Conservation (phyloP, 2,329 filamentous ascomycete genomes). For the Trichoderma sp. region DNA sequence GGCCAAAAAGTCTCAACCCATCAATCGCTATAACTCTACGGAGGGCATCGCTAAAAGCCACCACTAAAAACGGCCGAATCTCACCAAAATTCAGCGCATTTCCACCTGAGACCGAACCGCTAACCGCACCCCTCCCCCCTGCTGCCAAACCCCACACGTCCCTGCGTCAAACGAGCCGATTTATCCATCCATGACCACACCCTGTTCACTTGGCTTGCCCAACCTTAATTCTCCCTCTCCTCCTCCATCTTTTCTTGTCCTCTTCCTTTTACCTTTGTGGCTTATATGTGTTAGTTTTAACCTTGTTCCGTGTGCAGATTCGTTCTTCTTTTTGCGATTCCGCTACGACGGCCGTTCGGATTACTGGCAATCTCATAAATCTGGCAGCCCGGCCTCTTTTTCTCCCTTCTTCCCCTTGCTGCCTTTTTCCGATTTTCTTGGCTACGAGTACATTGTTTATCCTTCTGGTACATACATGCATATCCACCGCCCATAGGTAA, state of each 20-base stretch:
- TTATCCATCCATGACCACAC: conserved; percentile 23
- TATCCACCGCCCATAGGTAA: conserved; percentile 24
- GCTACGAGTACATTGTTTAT: background rate
- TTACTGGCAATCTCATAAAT: background rate
- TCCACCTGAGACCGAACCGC: conserved; percentile 12
- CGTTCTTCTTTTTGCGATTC: background rate
- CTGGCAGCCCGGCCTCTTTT: background rate
- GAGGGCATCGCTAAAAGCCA: background rate
- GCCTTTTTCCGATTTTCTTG: background rate
- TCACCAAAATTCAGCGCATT: background rate
- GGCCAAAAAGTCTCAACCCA: background rate
- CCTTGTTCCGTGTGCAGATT: conserved; percentile 19
- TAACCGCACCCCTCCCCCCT: conserved; percentile 8
- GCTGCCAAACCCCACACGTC: conserved; percentile 19
- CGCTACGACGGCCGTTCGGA: background rate
- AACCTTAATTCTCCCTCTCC: conserved; percentile 23
- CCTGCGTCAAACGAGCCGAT: conserved; percentile 22
- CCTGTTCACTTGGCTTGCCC: conserved; percentile 19
- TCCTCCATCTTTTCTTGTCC: conserved; percentile 12
- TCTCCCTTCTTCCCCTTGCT: background rate
- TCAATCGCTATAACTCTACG: background rate
- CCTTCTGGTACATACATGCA: background rate
- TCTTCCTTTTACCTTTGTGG: conserved; percentile 16
- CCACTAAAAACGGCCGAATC: conserved; percentile 11
- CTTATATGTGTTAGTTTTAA: conserved; percentile 18